Evolutionary conservation across 192 early-diverging fungal species (phyloP).

Genomic region (Coemansia sp.): DNA sequence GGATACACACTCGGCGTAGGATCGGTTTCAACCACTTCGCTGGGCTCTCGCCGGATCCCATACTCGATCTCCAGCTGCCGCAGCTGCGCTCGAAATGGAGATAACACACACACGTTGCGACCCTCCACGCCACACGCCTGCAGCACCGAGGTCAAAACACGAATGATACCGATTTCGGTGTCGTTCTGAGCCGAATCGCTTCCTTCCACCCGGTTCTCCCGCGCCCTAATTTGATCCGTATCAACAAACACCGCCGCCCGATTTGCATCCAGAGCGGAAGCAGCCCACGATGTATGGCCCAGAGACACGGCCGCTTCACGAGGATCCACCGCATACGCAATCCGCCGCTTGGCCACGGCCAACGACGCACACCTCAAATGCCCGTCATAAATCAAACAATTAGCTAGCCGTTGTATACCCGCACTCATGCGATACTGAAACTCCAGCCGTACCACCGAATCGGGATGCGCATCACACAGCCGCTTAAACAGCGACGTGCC

Average conservation of each 20-base stretch:
- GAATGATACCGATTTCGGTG: conserved; percentile 66
- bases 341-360: conserved; percentile 59
- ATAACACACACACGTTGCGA: conserved; percentile 76
- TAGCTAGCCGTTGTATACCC: conserved; percentile 85
- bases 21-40: background rate
- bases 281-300: conserved; percentile 59
- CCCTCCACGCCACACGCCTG: conserved; percentile 65
- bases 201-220: conserved; percentile 57
- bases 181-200: conserved; percentile 68
- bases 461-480: conserved; percentile 79
- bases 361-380: conserved; percentile 72
- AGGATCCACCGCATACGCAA: conserved; percentile 27
- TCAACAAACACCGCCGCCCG: conserved; percentile 75
- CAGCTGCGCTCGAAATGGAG: conserved; percentile 78
- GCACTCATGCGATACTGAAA: conserved; percentile 93
- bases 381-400: conserved; percentile 78
- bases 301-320: background rate
- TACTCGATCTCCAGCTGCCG: conserved; percentile 49
- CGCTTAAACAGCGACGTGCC: conserved; percentile 75
- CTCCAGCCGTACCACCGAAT: conserved; percentile 68
- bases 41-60: conserved; percentile 14
- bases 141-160: conserved; percentile 58
- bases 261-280: conserved; percentile 61
- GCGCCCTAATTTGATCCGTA: conserved; percentile 69
- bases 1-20: background rate